Conservation (phyloP, 129 eudicot species). For the Deinandra increscens region DNA sequence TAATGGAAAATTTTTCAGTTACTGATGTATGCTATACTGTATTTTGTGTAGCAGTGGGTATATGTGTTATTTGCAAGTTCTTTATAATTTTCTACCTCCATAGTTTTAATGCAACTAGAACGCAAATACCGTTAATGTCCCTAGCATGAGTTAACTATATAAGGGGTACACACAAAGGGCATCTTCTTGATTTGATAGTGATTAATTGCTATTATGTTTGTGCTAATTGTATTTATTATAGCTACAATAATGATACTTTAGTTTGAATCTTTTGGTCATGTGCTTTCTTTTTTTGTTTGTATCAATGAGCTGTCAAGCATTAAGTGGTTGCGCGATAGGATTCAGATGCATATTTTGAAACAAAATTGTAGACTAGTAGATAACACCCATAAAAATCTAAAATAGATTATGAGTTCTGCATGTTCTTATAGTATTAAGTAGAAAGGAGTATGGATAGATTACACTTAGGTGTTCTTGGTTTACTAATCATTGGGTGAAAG, state of each 20-base stretch:
- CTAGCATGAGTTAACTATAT: not conserved
- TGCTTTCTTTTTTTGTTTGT: not conserved
- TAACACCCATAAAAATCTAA: no score
- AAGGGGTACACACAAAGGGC: constrained; percentile 1
- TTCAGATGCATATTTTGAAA: constrained; percentile 6
- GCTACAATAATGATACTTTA: not conserved
- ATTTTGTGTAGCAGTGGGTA: not conserved
- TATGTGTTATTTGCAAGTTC: no score
- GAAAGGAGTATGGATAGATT: not conserved
- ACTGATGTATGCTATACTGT: not conserved
- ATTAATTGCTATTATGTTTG: not conserved
- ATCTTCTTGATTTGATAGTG: not conserved
- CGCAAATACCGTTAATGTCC: not conserved
- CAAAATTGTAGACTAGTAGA: not conserved
- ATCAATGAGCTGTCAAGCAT: constrained; percentile 4
- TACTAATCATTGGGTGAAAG: not conserved
- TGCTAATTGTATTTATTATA: not conserved
- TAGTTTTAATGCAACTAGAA: not conserved
- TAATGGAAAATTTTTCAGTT: not conserved
- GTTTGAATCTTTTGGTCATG: constrained; percentile 10
- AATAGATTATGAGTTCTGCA: constrained; percentile 1
- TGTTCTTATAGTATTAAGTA: not conserved
- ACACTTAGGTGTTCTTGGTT: not conserved
- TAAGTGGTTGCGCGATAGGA: not conserved
- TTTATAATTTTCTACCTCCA: no score